Evolutionary conservation across 208 protist genomes (phyloP).

Genomic region (Leishmania amazonensis): DNA sequence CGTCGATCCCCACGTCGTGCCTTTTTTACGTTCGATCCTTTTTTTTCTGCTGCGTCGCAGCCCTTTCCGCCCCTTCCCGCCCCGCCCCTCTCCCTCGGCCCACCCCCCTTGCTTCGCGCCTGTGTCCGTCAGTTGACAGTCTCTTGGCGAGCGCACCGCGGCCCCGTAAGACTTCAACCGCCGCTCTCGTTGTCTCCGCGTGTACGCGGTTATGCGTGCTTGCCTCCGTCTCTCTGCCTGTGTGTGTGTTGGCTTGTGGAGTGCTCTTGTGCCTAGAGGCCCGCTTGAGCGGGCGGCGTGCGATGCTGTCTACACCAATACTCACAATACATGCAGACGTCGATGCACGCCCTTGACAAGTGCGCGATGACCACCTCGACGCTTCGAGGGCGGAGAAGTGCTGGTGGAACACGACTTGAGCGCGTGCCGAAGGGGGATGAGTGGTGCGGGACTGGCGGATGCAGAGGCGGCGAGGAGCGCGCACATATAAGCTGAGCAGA

Average conservation of each 20-base stretch:
- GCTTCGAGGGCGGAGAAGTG: no score
- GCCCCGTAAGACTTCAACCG: no score
- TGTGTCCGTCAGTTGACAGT: neutral
- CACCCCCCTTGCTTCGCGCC: neutral
- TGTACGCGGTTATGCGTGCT: neutral
- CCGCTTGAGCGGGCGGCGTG: neutral
- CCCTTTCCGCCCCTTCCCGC: neutral
- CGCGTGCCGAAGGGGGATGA: neutral
- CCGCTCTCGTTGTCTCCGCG: no score
- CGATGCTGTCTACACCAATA: neutral
- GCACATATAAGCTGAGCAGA: neutral
- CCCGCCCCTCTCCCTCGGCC: neutral
- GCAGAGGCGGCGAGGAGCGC: neutral
- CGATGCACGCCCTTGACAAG: neutral
- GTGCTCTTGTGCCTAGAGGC: neutral
- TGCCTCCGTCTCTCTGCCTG: neutral
- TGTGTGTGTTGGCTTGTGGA: neutral
- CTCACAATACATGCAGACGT: neutral
- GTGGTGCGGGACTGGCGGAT: neutral
- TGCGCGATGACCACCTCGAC: neutral
- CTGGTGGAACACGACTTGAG: neutral
- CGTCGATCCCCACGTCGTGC: neutral
- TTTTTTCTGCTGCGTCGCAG: neutral
- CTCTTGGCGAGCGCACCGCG: neutral
- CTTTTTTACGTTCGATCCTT: neutral